Evolutionary conservation across 2,329 filamentous ascomycete genomes (phyloP).

Genomic region (Lomentospora prolificans): DNA sequence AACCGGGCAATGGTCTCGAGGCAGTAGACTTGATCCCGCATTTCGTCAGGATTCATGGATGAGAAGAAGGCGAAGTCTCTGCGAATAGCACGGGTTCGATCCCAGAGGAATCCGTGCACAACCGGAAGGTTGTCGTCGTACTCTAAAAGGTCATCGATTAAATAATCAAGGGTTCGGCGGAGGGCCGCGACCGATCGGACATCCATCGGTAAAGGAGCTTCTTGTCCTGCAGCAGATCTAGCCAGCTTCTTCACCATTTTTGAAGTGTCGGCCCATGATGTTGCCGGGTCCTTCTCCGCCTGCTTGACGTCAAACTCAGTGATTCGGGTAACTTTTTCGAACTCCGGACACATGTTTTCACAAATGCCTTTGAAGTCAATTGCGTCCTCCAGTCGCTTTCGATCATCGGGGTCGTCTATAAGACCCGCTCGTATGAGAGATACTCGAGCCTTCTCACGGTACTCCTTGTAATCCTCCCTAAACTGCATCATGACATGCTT

Average conservation of each 20-base stretch:
- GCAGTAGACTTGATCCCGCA: slow-evolving; percentile 50
- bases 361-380: slow-evolving; percentile 60
- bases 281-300: slow-evolving; percentile 40
- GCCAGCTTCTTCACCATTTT: slow-evolving; percentile 60
- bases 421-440: slow-evolving; percentile 49
- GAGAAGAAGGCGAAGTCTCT: slow-evolving; percentile 62
- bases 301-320: slow-evolving; percentile 48
- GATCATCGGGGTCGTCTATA: slow-evolving; percentile 56
- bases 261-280: slow-evolving; percentile 34
- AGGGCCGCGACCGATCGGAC: slow-evolving; percentile 52
- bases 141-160: slow-evolving; percentile 49
- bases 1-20: slow-evolving; percentile 58
- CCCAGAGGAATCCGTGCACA: slow-evolving; percentile 57
- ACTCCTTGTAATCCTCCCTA: slow-evolving; percentile 45
- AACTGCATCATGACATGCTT: slow-evolving; percentile 43
- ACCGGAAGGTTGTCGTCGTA: slow-evolving; percentile 43
- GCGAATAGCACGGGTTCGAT: slow-evolving; percentile 56
- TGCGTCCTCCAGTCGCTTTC: slow-evolving; percentile 51
- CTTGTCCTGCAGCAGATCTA: slow-evolving; percentile 57
- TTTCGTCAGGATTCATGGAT: slow-evolving; percentile 45
- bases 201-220: slow-evolving; percentile 58
- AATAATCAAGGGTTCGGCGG: slow-evolving; percentile 50
- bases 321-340: slow-evolving; percentile 54
- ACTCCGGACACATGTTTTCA: slow-evolving; percentile 61
- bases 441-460: slow-evolving; percentile 45